Conservation (phyloP, 495 filamentous ascomycete genomes). For the Bacidia gigantensis region DNA sequence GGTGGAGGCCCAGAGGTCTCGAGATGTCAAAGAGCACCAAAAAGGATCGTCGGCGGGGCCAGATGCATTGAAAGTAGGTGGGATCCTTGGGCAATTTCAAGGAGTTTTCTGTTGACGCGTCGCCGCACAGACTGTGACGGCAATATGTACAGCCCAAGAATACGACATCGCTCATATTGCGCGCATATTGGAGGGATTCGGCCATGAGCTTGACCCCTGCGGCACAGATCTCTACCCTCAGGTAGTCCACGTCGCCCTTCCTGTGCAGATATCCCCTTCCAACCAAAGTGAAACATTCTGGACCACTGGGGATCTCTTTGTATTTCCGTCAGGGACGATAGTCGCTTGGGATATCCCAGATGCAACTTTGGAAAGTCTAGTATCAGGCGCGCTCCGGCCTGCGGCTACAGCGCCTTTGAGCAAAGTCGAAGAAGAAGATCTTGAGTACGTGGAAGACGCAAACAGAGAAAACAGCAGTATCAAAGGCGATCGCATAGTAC, state of each 20-base stretch:
- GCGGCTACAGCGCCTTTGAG: conserved; percentile 66
- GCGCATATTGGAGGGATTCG: conserved; percentile 55
- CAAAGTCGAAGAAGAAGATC: conserved; percentile 69
- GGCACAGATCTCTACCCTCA: conserved; percentile 49
- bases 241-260: conserved; percentile 49
- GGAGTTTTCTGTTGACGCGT: conserved; percentile 16
- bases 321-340: conserved; percentile 95
- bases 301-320: conserved; percentile 75
- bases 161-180: conserved; percentile 65
- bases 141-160: conserved; percentile 73
- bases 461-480: conserved; percentile 63
- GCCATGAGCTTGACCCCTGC: conserved; percentile 50
- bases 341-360: conserved; percentile 78
- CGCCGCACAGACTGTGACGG: conserved; percentile 49
- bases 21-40: conserved; percentile 31
- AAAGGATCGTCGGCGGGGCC: neutral
- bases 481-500: conserved; percentile 74
- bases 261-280: conserved; percentile 45
- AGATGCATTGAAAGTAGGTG: conserved; percentile 13
- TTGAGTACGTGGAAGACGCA: conserved; percentile 73
- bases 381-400: conserved; percentile 54
- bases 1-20: conserved; percentile 46
- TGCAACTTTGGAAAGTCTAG: conserved; percentile 54
- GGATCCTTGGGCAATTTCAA: neutral
- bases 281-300: conserved; percentile 42